phyloP scores from a whole-genome alignment of 2,329 filamentous ascomycete genomes.

The Arthrobotrys musiformis region DNA sequence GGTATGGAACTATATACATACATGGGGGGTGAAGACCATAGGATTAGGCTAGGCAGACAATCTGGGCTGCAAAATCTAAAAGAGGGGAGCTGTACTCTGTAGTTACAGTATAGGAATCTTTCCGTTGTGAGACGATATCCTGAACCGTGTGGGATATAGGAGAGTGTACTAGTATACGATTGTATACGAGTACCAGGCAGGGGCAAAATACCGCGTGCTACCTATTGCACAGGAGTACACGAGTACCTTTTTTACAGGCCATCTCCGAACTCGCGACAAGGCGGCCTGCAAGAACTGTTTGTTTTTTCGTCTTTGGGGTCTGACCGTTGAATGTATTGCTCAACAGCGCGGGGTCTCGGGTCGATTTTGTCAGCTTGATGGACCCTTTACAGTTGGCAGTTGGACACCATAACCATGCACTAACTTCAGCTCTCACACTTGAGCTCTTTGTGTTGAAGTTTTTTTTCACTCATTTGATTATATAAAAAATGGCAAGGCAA shows the following conservation, averaged over 20 bases:
- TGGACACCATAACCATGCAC: too few relatives aligned
- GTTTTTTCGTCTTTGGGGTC: not conserved
- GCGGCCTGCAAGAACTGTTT: not conserved
- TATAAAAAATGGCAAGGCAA: not conserved
- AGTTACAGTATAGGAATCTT: not conserved
- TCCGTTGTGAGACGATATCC: not conserved
- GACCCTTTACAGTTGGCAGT: not conserved
- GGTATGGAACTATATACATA: not conserved
- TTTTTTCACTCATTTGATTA: not conserved
- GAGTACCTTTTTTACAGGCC: not conserved
- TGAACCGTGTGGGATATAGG: not conserved
- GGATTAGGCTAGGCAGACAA: not conserved
- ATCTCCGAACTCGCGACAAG: constrained; percentile 16
- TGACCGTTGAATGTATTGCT: not conserved
- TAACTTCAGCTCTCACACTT: too few relatives aligned
- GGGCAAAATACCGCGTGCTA: not conserved
- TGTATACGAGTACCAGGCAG: not conserved
- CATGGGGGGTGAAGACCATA: not conserved
- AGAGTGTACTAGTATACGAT: constrained; percentile 10
- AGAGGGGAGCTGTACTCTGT: too few relatives aligned
- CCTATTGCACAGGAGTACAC: not conserved
- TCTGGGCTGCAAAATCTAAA: not conserved
- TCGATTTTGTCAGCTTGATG: not conserved
- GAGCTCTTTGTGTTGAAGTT: too few relatives aligned
- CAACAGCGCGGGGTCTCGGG: constrained; percentile 1